phyloP scores from a whole-genome alignment of 1,139 yeast species.

The Blastobotrys apis region DNA sequence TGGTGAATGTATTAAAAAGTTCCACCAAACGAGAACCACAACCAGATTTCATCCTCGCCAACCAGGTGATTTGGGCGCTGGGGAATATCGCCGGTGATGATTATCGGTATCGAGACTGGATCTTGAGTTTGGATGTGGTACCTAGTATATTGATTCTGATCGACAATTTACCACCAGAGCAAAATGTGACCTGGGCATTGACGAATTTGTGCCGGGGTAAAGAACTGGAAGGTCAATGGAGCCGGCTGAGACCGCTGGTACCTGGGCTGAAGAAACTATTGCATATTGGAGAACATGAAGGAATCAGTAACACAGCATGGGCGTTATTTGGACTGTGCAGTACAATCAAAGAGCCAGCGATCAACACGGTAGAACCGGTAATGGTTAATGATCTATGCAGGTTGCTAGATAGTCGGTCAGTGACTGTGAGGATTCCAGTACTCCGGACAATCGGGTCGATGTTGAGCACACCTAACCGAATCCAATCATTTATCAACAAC shows the following conservation, averaged over 20 bases:
- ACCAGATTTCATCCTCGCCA: slow-evolving; percentile 1
- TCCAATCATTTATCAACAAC: background rate
- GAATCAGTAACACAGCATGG: slow-evolving; percentile 11
- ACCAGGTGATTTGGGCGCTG: slow-evolving; percentile 13
- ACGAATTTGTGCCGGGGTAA: slow-evolving; percentile 11
- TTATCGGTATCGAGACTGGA: slow-evolving; percentile 9
- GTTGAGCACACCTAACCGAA: slow-evolving; percentile 3
- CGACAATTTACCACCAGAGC: slow-evolving; percentile 5
- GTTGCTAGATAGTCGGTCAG: slow-evolving; percentile 6
- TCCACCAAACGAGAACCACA: background rate
- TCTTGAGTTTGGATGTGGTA: slow-evolving; percentile 1
- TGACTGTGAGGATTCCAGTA: slow-evolving; percentile 6
- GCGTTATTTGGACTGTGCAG: slow-evolving; percentile 8
- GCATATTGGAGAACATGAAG: slow-evolving; percentile 1
- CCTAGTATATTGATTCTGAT: background rate
- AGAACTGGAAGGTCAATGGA: slow-evolving; percentile 8
- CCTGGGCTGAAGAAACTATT: slow-evolving; percentile 3
- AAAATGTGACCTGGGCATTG: slow-evolving; percentile 13
- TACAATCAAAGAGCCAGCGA: slow-evolving; percentile 5
- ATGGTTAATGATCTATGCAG: background rate
- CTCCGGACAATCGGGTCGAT: slow-evolving; percentile 8
- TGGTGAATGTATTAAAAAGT: slow-evolving; percentile 1
- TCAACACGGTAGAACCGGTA: background rate
- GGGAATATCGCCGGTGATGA: slow-evolving; percentile 12
- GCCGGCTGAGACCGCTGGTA: background rate